Evolutionary conservation across 2,329 filamentous ascomycete species (phyloP).

Genomic region (Aspergillus sclerotialis): DNA sequence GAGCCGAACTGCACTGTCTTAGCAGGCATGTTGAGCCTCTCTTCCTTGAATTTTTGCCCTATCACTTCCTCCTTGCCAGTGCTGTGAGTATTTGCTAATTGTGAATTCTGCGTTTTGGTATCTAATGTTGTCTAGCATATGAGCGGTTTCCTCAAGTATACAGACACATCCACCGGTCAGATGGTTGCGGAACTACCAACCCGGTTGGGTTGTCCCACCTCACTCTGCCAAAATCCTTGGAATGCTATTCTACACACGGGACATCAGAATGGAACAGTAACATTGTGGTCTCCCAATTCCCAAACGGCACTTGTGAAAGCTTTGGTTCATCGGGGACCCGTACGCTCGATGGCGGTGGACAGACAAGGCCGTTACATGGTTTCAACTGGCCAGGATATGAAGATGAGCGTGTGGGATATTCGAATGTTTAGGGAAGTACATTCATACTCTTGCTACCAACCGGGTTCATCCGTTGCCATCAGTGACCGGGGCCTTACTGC

Average conservation of each 20-base stretch:
- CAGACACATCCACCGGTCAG: constrained; percentile 89
- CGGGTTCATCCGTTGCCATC: constrained; percentile 76
- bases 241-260: constrained; percentile 90
- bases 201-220: constrained; percentile 72
- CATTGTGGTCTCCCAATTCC: constrained; percentile 91
- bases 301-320: constrained; percentile 83
- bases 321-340: constrained; percentile 80
- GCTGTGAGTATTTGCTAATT: constrained; percentile 50
- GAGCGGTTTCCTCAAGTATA: constrained; percentile 82
- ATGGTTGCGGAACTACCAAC: constrained; percentile 81
- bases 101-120: background rate
- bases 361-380: constrained; percentile 94
- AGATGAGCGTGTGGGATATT: constrained; percentile 94
- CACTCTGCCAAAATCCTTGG: constrained; percentile 80
- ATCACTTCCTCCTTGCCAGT: constrained; percentile 88
- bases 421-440: constrained; percentile 90
- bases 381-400: constrained; percentile 78
- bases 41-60: constrained; percentile 91
- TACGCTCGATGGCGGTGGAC: constrained; percentile 77
- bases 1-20: constrained; percentile 86
- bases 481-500: constrained; percentile 84
- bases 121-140: constrained; percentile 49
- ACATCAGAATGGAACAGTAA: constrained; percentile 91
- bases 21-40: constrained; percentile 85
- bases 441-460: constrained; percentile 76